Evolutionary conservation across 352 stramenopile species (phyloP), one percentile per base, ranked within the genome.

Genomic region (Globisporangium parvum): DNA sequence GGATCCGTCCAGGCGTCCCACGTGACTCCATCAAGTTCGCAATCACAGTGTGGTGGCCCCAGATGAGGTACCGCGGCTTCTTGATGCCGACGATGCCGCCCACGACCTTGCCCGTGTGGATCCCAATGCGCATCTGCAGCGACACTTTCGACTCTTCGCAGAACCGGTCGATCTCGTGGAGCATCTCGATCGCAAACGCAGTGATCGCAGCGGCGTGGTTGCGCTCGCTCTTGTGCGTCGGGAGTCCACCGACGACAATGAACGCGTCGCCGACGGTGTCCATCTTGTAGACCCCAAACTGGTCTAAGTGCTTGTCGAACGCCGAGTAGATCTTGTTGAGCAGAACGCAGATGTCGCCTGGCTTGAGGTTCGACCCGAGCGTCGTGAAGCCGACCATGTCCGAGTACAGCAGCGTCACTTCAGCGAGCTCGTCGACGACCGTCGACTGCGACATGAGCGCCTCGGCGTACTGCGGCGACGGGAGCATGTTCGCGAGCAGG

Each of bases 311-410:
- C 20, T 73, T 76, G 51, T 95, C 85, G 56, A 93, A 93, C 12
- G 79, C 75, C 18, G 66, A 85, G 62, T 88, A 91, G 51, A 90
- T 82, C 41, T 89, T 77, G 70, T 93, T 89, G 20, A 95, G 76
- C 49, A 95, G 66, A 23, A 85, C 63, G 52, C 82, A 93, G 28
- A 93, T 80, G 48, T 87, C 75, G 2, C 65, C 66, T 0, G 83
- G 80, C 17, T 80, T 76, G 23, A 93, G 67, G 4, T 59, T 85
- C 35, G 71, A 62, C 3, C 78, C 79, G 20, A 91, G 68, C 1
- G 69, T 70, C 11, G 85, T 95, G 66, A 92, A 95, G 14, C 85
- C 85, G 24, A 93, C 82, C 68, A 95, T 91, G 51, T 95, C 83
- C 21, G 77, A 91, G 66, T 93, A 95, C 24, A 95, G 67, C 21